These are phyloP conservation scores for Knufia fluminis DNA, from an alignment of 2,329 filamentous ascomycete species.

Conservation along the genomic window DNA sequence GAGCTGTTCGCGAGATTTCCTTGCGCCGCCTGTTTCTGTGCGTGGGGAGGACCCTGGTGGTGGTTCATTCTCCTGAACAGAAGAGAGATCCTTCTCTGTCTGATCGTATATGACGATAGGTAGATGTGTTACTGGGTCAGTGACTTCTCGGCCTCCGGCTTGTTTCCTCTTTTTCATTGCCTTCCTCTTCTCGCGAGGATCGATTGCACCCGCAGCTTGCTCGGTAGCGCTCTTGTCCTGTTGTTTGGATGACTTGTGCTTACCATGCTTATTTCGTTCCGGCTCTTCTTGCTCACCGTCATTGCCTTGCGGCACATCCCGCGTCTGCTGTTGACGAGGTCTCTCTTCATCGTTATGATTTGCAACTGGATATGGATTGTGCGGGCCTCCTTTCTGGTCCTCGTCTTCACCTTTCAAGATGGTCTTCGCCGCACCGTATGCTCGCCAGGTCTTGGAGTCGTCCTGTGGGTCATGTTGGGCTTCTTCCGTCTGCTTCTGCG, in stretches of 20 bases:
- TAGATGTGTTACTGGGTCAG: conserved; percentile 63
- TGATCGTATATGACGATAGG: conserved; percentile 61
- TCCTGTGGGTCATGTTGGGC: conserved; percentile 17
- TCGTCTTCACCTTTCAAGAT: conserved; percentile 18
- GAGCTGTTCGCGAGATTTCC: conserved; percentile 37
- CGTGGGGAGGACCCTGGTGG: conserved; percentile 33
- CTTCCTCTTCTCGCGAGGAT: conserved; percentile 41
- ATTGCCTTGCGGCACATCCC: background rate
- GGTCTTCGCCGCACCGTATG: conserved; percentile 19
- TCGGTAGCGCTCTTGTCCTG: conserved; percentile 18
- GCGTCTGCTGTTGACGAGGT: background rate
- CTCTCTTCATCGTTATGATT: conserved; percentile 17
- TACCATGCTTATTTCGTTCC: background rate
- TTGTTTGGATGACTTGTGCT: conserved; percentile 9
- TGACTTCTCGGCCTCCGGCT: conserved; percentile 51
- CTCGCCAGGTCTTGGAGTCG: conserved; percentile 15
- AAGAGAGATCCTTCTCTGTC: conserved; percentile 52
- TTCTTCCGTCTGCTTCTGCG: conserved; percentile 14
- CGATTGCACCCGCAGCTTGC: conserved; percentile 18
- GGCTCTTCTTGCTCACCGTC: conserved; percentile 3
- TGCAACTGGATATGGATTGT: conserved; percentile 18
- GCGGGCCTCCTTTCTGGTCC: background rate
- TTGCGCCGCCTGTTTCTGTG: conserved; percentile 37
- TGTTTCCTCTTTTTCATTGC: conserved; percentile 40
- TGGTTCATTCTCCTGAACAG: conserved; percentile 37